Conservation (phyloP, 2,329 filamentous ascomycete genomes). For the Diaporthe citrichinensis region DNA sequence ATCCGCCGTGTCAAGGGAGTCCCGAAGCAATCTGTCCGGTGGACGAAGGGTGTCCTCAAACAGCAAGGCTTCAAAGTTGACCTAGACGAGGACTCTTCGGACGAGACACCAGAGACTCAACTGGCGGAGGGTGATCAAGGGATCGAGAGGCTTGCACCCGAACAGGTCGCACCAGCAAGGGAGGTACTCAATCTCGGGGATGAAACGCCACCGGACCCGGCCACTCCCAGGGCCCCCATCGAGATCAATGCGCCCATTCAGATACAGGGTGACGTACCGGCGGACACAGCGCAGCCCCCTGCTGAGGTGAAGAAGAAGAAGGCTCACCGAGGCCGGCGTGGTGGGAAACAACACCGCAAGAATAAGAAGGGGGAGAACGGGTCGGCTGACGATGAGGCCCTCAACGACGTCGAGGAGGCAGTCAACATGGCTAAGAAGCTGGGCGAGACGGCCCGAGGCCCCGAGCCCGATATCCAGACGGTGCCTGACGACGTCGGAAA, state of each 20-base stretch:
- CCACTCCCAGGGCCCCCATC: neutral
- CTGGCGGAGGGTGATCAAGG: neutral
- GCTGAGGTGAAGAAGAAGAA: conserved; percentile 73
- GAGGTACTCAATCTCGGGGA: conserved; percentile 13
- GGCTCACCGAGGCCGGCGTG: conserved; percentile 78
- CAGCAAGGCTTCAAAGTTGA: conserved; percentile 35
- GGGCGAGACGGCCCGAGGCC: conserved; percentile 62
- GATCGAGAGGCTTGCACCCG: neutral
- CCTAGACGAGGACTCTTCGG: conserved; percentile 33
- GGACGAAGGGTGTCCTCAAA: conserved; percentile 40
- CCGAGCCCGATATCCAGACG: conserved; percentile 75
- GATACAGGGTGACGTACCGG: neutral
- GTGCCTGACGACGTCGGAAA: conserved; percentile 71
- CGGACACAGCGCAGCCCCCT: conserved; percentile 43
- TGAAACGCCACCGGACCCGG: neutral
- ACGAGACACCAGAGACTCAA: conserved; percentile 30
- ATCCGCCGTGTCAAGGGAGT: conserved; percentile 56
- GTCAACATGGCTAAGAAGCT: conserved; percentile 72
- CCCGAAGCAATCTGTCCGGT: conserved; percentile 47
- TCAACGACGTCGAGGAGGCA: conserved; percentile 71
- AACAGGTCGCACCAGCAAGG: neutral
- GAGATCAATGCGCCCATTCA: conserved; percentile 2
- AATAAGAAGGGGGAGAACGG: conserved; percentile 68
- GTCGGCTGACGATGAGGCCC: conserved; percentile 62
- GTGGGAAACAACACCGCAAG: conserved; percentile 77